A percentile compares a stretch with the other conserved stretches of the same genome.
Conservation (phyloP, 2,329 filamentous ascomycete species). For the Aspergillus costaricaensis region DNA sequence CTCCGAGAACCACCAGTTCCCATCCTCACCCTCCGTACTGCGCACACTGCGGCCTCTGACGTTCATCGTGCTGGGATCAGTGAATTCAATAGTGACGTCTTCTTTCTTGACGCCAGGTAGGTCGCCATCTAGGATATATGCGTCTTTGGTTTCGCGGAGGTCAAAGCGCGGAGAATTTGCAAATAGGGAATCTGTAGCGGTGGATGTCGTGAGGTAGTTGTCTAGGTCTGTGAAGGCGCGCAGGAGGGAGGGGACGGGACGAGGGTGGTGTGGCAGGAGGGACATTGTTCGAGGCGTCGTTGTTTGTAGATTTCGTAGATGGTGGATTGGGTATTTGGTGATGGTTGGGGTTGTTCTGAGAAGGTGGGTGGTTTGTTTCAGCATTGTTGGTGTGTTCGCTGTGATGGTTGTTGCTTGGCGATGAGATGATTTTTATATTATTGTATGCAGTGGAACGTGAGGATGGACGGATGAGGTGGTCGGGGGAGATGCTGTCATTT, state of each 20-base stretch:
- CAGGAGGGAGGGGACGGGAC: neutral
- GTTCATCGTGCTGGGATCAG: conserved; percentile 45
- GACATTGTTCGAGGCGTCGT: neutral
- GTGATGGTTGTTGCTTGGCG: neutral
- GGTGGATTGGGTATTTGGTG: neutral
- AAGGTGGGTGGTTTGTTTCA: neutral
- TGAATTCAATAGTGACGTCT: conserved; percentile 49
- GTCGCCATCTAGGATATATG: conserved; percentile 49
- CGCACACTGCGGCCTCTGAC: conserved; percentile 39
- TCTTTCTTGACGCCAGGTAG: conserved; percentile 47
- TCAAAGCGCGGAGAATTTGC: conserved; percentile 42
- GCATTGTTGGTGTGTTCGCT: neutral
- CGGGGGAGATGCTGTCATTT: neutral
- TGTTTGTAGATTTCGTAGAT: neutral
- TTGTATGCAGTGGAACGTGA: neutral
- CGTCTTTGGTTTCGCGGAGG: conserved; percentile 42
- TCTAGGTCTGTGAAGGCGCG: neutral
- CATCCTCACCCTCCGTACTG: neutral
- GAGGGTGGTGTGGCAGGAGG: neutral
- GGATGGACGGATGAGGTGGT: neutral
- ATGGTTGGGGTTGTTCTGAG: neutral
- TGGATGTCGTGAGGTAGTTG: neutral
- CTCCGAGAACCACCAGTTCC: conserved; percentile 55
- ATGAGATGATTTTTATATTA: neutral
- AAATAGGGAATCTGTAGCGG: neutral